Conservation (phyloP, 495 filamentous ascomycete species). For the Tuber aestivum region DNA sequence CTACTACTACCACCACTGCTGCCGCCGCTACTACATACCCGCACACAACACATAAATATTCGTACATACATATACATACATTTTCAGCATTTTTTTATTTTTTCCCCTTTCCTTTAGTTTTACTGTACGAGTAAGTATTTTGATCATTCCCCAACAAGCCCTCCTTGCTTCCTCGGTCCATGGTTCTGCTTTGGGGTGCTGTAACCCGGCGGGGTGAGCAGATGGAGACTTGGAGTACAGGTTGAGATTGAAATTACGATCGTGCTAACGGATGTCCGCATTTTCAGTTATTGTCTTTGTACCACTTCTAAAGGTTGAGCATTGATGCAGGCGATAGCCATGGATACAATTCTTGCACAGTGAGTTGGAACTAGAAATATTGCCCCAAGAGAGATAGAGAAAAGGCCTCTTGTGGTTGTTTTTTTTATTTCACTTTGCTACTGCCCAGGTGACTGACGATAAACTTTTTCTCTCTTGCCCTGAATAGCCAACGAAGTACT, state of each 20-base stretch:
- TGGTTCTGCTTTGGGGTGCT: constrained; percentile 35
- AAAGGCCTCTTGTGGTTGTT: constrained; percentile 1
- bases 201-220: constrained; percentile 18
- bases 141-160: constrained; percentile 2
- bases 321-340: constrained; percentile 36
- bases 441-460: constrained; percentile 35
- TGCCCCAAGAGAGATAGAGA: neutral
- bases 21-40: neutral
- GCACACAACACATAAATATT: neutral
- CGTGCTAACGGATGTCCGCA: constrained; percentile 40
- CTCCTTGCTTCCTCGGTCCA: constrained; percentile 38
- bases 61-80: constrained; percentile 31
- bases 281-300: constrained; percentile 38
- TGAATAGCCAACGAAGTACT: constrained; percentile 34
- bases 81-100: constrained; percentile 23
- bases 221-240: constrained; percentile 33
- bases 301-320: constrained; percentile 28
- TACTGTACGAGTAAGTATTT: constrained; percentile 1
- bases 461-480: constrained; percentile 11
- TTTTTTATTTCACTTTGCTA: constrained; percentile 21
- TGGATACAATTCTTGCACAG: constrained; percentile 39
- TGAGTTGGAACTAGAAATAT: constrained; percentile 17
- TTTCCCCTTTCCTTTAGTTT: constrained; percentile 14
- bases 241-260: constrained; percentile 30
- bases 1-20: neutral